These are phyloP conservation scores for Yamadazyma spencermartinsiae DNA, from an alignment of 1,139 yeast species.

Conservation along the genomic window DNA sequence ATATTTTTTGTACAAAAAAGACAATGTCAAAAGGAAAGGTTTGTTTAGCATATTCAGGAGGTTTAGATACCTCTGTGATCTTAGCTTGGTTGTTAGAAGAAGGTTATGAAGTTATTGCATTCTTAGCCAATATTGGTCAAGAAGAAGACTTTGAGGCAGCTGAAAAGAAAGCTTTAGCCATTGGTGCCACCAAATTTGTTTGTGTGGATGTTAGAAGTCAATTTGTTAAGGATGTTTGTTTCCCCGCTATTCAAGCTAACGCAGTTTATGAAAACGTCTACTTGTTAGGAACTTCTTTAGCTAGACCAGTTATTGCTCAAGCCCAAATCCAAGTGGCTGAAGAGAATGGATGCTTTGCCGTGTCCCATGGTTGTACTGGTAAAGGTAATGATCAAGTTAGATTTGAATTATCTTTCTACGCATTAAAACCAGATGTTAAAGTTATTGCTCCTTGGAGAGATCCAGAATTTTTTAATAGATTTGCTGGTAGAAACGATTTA, in stretches of 20 bases:
- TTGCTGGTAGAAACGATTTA: constrained; percentile 96
- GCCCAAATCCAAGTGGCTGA: constrained; percentile 98
- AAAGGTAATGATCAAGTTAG: constrained; percentile 99
- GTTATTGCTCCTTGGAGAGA: constrained; percentile 99
- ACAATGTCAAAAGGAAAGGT: constrained; percentile 95
- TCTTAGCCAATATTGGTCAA: constrained; percentile 97
- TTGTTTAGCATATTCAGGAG: constrained; percentile 98
- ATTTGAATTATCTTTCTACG: constrained; percentile 94
- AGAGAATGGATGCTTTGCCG: constrained; percentile 97
- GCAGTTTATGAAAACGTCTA: constrained; percentile 98
- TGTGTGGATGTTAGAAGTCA: constrained; percentile 93
- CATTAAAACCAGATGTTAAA: constrained; percentile 93
- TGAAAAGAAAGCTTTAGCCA: constrained; percentile 90
- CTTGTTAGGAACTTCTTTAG: constrained; percentile 92
- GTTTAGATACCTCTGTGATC: constrained; percentile 96
- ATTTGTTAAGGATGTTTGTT: constrained; percentile 84
- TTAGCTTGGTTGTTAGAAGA: constrained; percentile 97
- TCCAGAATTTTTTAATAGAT: constrained; percentile 90
- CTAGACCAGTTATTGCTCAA: constrained; percentile 97
- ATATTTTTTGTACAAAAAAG: constrained; percentile 4
- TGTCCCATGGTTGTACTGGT: constrained; percentile 98
- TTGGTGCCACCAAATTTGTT: constrained; percentile 95
- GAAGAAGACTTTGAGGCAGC: constrained; percentile 99
- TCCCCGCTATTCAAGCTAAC: constrained; percentile 95
- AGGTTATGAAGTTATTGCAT: constrained; percentile 97